Conservation (phyloP, 805 yeast species). For the Wickerhamiella qilinensis region DNA sequence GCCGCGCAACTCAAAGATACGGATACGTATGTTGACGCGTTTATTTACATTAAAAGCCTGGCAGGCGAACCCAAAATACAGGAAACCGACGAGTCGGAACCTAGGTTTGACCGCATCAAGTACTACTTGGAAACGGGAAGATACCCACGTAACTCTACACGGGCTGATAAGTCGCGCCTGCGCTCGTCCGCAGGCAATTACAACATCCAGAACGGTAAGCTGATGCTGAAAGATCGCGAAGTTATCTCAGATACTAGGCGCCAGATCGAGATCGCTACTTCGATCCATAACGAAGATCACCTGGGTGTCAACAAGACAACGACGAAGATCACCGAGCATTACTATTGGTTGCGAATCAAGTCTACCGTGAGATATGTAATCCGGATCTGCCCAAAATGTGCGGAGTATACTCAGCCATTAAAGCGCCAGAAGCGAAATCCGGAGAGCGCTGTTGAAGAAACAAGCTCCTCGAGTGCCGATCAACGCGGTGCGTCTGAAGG, state of each 20-base stretch:
- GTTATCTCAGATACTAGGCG: slow-evolving; percentile 64
- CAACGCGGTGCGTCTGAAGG: not conserved
- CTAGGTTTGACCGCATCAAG: slow-evolving; percentile 59
- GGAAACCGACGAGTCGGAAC: slow-evolving; percentile 21
- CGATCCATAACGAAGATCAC: slow-evolving; percentile 53
- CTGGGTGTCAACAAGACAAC: slow-evolving; percentile 86
- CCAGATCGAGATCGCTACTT: slow-evolving; percentile 60
- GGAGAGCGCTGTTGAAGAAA: not conserved
- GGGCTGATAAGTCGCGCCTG: slow-evolving; percentile 77
- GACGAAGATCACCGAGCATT: slow-evolving; percentile 54
- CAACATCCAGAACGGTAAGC: slow-evolving; percentile 49
- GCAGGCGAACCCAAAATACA: slow-evolving; percentile 26
- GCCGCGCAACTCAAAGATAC: slow-evolving; percentile 80
- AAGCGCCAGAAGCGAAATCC: not conserved
- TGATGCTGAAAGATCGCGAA: slow-evolving; percentile 62
- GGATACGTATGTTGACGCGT: slow-evolving; percentile 72
- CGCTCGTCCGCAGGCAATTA: slow-evolving; percentile 69
- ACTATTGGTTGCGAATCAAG: slow-evolving; percentile 85
- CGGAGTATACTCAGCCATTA: not conserved
- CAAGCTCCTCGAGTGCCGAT: not conserved
- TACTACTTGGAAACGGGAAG: slow-evolving; percentile 67
- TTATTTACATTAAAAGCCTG: slow-evolving; percentile 70
- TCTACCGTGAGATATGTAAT: slow-evolving; percentile 72
- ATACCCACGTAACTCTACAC: slow-evolving; percentile 69
- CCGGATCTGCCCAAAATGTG: slow-evolving; percentile 57